Conservation (phyloP, 805 yeast genomes). For the Suhomyces sp. region DNA sequence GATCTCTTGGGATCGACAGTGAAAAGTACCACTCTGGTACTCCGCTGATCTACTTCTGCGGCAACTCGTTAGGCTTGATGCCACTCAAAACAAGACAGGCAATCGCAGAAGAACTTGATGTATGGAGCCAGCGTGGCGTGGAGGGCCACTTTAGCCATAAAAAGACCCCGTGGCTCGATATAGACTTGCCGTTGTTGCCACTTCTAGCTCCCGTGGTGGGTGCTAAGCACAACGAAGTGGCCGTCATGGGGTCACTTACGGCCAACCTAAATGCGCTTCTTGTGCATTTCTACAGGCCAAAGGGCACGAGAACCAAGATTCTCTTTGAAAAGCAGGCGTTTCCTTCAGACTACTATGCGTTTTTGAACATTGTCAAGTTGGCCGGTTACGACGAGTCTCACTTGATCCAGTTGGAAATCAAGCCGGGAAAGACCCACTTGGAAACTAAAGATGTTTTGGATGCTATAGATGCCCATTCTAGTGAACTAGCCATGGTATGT, state of each 20-base stretch:
- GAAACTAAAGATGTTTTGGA: constrained; percentile 61
- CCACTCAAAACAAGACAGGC: constrained; percentile 61
- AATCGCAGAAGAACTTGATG: constrained; percentile 64
- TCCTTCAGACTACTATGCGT: constrained; percentile 89
- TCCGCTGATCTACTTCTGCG: constrained; percentile 60
- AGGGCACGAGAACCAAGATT: constrained; percentile 57
- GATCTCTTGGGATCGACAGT: constrained; percentile 50
- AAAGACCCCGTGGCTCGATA: constrained; percentile 75
- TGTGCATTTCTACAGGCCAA: constrained; percentile 71
- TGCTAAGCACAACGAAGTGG: constrained; percentile 72
- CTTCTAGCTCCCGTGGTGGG: constrained; percentile 74
- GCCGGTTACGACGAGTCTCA: constrained; percentile 51
- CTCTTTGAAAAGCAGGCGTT: constrained; percentile 84
- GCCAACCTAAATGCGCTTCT: constrained; percentile 74
- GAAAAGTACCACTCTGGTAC: constrained; percentile 25
- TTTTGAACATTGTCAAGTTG: constrained; percentile 65
- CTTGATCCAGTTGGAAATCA: constrained; percentile 62
- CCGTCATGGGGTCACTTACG: constrained; percentile 84
- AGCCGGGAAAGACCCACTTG: constrained; percentile 53
- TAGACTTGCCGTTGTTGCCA: constrained; percentile 73
- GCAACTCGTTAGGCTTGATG: constrained; percentile 92
- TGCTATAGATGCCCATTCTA: constrained; percentile 52
- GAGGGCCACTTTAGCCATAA: constrained; percentile 81
- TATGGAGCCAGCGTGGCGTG: constrained; percentile 81
- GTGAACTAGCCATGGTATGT: constrained; percentile 67